Conservation (phyloP, 75 land plant species). For the Selaginella moellendorffii region DNA sequence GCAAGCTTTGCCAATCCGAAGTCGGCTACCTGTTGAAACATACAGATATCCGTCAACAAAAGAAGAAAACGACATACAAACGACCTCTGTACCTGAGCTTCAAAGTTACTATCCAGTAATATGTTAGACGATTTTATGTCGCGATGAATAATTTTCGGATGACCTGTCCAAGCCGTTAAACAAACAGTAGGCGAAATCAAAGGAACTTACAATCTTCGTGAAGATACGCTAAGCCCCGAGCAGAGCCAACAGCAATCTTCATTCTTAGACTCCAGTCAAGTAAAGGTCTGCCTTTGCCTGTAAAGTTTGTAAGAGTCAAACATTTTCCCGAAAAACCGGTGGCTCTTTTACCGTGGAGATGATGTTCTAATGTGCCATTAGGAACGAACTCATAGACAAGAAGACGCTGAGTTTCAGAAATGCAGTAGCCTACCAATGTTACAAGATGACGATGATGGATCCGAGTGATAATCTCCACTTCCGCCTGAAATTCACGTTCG, state of each 20-base stretch:
- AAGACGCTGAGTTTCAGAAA: not conserved
- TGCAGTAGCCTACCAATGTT: constrained; percentile 4
- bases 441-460: constrained; percentile 8
- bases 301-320: too few relatives aligned
- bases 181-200: not conserved
- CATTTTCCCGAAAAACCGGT: too few relatives aligned
- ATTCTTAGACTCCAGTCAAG: not conserved
- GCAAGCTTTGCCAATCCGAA: constrained; percentile 51
- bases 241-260: constrained; percentile 3
- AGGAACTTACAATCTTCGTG: constrained; percentile 6
- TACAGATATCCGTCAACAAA: not conserved
- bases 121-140: constrained; percentile 31
- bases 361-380: constrained; percentile 2
- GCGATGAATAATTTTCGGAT: constrained; percentile 29
- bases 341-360: constrained; percentile 5
- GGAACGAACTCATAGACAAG: constrained; percentile 1
- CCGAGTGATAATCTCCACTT: constrained; percentile 1
- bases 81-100: constrained; percentile 19
- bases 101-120: constrained; percentile 24
- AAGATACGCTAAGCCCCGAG: constrained; percentile 6
- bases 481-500: constrained; percentile 1
- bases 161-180: constrained; percentile 9
- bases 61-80: too few relatives aligned
- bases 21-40: constrained; percentile 35
- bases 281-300: constrained; percentile 4